Evolutionary conservation across 2,329 filamentous ascomycete species (phyloP).

Genomic region (Colletotrichum sp.): DNA sequence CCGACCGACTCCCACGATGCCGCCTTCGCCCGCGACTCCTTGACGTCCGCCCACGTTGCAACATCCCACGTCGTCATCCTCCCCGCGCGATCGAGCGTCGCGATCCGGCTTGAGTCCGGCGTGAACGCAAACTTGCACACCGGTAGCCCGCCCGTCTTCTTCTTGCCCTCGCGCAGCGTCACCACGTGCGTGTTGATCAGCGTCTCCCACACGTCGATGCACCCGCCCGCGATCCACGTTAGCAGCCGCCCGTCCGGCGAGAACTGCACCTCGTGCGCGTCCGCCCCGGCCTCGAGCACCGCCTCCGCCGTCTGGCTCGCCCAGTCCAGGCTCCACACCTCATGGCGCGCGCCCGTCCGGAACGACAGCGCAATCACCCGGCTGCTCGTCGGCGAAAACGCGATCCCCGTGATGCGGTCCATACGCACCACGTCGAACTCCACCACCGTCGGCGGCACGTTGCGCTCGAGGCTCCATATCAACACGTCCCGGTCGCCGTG

Average conservation of each 20-base stretch:
- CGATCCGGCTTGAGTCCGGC: neutral
- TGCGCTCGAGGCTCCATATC: neutral
- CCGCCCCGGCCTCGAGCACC: neutral
- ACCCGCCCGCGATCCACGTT: neutral
- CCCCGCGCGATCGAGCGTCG: neutral
- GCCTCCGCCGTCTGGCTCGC: neutral
- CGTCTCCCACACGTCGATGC: conserved; percentile 10
- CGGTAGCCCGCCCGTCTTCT: neutral
- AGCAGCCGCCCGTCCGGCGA: conserved; percentile 8
- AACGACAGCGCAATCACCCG: neutral
- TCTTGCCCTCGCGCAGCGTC: neutral
- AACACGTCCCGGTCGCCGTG: conserved; percentile 5
- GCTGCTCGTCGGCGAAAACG: neutral
- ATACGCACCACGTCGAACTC: neutral
- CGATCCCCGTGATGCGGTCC: conserved; percentile 9
- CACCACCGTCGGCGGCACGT: neutral
- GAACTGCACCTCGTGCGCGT: conserved; percentile 1
- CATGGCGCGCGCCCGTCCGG: neutral
- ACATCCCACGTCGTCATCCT: neutral
- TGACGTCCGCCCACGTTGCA: neutral
- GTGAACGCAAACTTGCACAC: neutral
- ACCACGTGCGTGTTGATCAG: conserved; percentile 1
- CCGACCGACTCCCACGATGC: neutral
- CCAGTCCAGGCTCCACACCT: conserved; percentile 1
- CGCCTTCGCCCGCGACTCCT: conserved; percentile 1